Evolutionary conservation across 148 eudicot species (phyloP).

Genomic region (Diospyros lotus): DNA sequence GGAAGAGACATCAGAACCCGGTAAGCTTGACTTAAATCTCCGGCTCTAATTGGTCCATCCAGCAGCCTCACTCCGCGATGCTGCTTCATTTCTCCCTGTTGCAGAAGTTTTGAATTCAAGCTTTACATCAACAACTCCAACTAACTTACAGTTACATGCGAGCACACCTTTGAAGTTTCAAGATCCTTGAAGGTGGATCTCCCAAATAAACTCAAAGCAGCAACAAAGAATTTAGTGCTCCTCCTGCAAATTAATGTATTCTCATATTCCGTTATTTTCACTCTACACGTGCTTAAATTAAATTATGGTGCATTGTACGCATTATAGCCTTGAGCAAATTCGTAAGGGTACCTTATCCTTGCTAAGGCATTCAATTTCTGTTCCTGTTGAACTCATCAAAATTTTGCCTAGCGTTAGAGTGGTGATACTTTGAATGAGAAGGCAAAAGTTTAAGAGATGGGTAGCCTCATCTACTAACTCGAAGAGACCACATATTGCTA

Average conservation of each 20-base stretch:
- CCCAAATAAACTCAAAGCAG: neutral
- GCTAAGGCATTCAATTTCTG: neutral
- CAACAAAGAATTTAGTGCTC: neutral
- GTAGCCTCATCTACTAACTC: no score
- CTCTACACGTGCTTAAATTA: neutral
- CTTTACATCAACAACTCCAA: neutral
- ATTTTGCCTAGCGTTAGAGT: neutral
- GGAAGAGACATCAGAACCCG: slow-evolving; percentile 27
- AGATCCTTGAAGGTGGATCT: neutral
- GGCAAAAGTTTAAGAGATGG: neutral
- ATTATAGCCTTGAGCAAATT: neutral
- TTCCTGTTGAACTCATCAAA: neutral
- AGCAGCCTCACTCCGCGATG: neutral
- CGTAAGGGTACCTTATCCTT: neutral
- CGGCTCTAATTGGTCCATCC: slow-evolving; percentile 30
- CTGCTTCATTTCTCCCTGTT: neutral
- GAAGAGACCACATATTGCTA: neutral
- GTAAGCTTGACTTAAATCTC: slow-evolving; percentile 42
- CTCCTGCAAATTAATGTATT: neutral
- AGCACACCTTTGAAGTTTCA: neutral
- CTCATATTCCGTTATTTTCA: neutral
- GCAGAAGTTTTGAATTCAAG: neutral
- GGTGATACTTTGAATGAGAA: neutral
- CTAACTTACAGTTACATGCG: neutral
- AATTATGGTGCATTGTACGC: neutral